A percentile compares a stretch with the other conserved stretches of the same genome.
These are phyloP conservation scores for Coelastrella sp. DNA, from an alignment of 139 green algal species.

Conservation along the genomic window DNA sequence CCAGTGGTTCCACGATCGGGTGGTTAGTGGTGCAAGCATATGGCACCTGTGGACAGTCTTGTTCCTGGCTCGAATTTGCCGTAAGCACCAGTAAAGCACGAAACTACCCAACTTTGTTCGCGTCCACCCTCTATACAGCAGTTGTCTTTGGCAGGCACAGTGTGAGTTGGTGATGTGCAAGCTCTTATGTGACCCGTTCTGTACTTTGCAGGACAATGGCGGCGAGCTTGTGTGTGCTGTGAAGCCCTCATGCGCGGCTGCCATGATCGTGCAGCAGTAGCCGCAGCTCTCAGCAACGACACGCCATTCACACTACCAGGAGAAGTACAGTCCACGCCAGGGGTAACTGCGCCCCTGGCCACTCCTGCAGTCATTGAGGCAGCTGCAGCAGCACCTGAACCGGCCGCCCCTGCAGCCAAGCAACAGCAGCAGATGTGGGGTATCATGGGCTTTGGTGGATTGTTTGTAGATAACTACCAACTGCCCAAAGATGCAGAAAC, in stretches of 20 bases:
- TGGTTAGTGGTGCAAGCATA: no score
- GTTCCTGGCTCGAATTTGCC: no score
- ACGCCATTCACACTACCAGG: slow-evolving; percentile 12
- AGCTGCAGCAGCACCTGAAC: neutral
- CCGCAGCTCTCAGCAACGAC: slow-evolving; percentile 20
- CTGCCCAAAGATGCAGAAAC: slow-evolving; percentile 13
- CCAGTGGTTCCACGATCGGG: no score
- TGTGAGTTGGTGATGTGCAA: neutral
- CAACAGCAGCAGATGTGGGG: slow-evolving; percentile 52
- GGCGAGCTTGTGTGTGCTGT: slow-evolving; percentile 39
- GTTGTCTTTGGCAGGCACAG: no score
- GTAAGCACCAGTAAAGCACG: no score
- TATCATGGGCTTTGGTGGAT: slow-evolving; percentile 51
- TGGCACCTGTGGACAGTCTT: no score
- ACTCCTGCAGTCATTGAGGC: neutral
- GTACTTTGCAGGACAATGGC: slow-evolving; percentile 44
- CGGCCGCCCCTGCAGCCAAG: slow-evolving; percentile 12
- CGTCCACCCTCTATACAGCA: no score
- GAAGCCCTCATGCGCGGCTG: slow-evolving; percentile 45
- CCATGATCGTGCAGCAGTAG: slow-evolving; percentile 9
- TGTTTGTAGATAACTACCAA: slow-evolving; percentile 50
- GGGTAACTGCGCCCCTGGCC: neutral
- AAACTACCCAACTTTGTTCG: no score
- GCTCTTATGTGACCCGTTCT: neutral
- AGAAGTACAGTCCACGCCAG: neutral